phyloP scores from a whole-genome alignment of 2,329 filamentous ascomycete genomes.

The Arthrobotrys conoides region DNA sequence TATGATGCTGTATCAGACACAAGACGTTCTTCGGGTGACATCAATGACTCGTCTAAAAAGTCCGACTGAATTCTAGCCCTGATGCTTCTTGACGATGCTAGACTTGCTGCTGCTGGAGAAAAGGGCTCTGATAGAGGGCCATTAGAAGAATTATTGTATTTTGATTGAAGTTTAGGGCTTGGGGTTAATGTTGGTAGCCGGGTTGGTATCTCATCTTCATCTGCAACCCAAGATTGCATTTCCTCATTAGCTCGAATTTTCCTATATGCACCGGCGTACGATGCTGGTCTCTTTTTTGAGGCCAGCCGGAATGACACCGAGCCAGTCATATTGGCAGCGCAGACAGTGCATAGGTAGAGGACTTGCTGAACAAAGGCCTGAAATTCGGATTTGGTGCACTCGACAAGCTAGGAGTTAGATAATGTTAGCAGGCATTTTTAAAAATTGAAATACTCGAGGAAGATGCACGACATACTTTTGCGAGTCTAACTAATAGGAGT shows the following conservation, averaged over 20 bases:
- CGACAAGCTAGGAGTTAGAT: constrained; percentile 36
- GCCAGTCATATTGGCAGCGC: constrained; percentile 51
- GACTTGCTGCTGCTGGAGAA: constrained; percentile 35
- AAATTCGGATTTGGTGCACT: constrained; percentile 52
- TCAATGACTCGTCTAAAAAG: constrained; percentile 36
- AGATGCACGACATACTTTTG: constrained; percentile 42
- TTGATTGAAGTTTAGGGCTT: constrained; percentile 27
- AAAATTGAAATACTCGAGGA: not conserved
- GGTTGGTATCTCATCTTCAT: constrained; percentile 48
- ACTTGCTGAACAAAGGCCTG: constrained; percentile 42
- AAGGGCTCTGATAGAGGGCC: constrained; percentile 1
- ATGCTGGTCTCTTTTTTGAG: constrained; percentile 14
- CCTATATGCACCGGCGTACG: constrained; percentile 27
- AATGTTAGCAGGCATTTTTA: not conserved
- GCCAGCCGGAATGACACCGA: constrained; percentile 42
- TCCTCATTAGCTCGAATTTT: constrained; percentile 6
- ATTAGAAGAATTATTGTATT: not conserved
- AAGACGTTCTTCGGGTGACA: constrained; percentile 45
- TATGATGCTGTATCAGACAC: constrained; percentile 26
- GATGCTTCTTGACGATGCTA: constrained; percentile 40
- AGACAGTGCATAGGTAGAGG: constrained; percentile 34
- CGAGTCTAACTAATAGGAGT: constrained; percentile 26
- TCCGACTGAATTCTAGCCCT: constrained; percentile 41
- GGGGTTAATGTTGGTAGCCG: constrained; percentile 24
- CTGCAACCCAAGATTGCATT: constrained; percentile 38